A percentile compares a stretch with the other conserved stretches of the same genome.
These are phyloP conservation scores for Acer yangbiense DNA, from an alignment of 345 rosid species.

Conservation along the genomic window DNA sequence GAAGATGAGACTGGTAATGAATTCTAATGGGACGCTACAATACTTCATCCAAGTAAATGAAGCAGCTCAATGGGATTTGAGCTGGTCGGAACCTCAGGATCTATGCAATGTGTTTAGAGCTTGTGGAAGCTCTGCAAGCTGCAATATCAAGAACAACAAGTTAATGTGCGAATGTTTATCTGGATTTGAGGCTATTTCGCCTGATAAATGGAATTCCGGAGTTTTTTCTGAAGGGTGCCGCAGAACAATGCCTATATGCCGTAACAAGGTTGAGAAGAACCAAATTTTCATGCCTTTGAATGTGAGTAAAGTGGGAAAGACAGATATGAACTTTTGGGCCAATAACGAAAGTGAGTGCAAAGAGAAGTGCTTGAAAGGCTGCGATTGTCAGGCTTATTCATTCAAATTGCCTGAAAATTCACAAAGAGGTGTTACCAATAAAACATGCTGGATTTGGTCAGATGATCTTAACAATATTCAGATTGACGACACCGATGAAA, in stretches of 20 bases:
- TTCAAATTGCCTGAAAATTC: no score
- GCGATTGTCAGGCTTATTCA: conserved; percentile 42
- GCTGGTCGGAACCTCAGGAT: conserved; percentile 39
- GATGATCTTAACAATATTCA: conserved; percentile 46
- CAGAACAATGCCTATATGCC: conserved; percentile 32
- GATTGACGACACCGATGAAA: conserved; percentile 34
- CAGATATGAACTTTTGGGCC: rapidly evolving
- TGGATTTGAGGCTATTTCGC: conserved; percentile 26
- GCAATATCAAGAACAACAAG: conserved; percentile 29
- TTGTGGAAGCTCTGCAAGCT: conserved; percentile 47
- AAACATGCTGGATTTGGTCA: conserved; percentile 60
- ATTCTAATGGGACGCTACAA: conserved; percentile 34
- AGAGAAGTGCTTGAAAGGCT: conserved; percentile 20
- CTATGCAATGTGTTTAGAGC: conserved; percentile 30
- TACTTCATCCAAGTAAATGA: background rate
- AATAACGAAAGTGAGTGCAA: background rate
- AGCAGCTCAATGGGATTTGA: conserved; percentile 25
- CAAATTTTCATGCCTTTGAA: conserved; percentile 20
- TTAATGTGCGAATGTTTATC: conserved; percentile 45
- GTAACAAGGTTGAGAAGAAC: conserved; percentile 7
- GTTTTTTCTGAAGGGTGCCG: conserved; percentile 36
- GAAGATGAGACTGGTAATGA: conserved; percentile 41
- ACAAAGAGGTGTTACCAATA: no score
- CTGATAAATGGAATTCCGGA: background rate
- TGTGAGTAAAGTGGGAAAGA: conserved; percentile 14